These are phyloP conservation scores for Melaleuca quinquenervia DNA, from an alignment of 345 rosid species.

Conservation along the genomic window DNA sequence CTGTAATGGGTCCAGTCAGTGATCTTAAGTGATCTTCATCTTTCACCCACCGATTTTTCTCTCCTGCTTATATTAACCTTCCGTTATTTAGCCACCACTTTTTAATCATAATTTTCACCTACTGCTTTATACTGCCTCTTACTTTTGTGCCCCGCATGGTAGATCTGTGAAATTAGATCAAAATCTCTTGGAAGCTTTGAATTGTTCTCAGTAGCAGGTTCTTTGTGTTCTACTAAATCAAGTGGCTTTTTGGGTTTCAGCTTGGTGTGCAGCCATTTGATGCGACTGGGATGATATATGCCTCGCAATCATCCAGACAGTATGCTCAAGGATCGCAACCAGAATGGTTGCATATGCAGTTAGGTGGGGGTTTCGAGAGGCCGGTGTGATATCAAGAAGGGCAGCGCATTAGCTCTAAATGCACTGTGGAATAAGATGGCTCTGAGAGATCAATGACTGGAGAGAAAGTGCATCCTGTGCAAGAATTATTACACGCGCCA, in stretches of 20 bases:
- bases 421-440: not conserved
- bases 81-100: not conserved
- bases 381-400: slow-evolving; percentile 12
- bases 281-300: slow-evolving; percentile 39
- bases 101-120: not conserved
- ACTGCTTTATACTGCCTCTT: not conserved
- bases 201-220: not conserved
- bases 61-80: not conserved
- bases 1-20: not conserved
- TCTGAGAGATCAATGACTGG: not conserved
- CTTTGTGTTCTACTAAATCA: not conserved
- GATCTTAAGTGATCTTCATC: not conserved
- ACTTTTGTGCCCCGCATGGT: not conserved
- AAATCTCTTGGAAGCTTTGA: not conserved
- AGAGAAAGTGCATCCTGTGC: not conserved
- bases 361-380: slow-evolving; percentile 45
- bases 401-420: not conserved
- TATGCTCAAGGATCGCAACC: slow-evolving; percentile 30
- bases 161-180: not conserved
- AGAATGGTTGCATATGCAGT: slow-evolving; percentile 82
- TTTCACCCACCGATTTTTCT: not conserved
- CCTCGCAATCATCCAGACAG: slow-evolving; percentile 44
- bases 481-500: not conserved
- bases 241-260: slow-evolving; percentile 14
- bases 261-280: slow-evolving; percentile 43